Evolutionary conservation across 139 green algal genomes (phyloP).

Genomic region (Zygnema circumcarinatum): DNA sequence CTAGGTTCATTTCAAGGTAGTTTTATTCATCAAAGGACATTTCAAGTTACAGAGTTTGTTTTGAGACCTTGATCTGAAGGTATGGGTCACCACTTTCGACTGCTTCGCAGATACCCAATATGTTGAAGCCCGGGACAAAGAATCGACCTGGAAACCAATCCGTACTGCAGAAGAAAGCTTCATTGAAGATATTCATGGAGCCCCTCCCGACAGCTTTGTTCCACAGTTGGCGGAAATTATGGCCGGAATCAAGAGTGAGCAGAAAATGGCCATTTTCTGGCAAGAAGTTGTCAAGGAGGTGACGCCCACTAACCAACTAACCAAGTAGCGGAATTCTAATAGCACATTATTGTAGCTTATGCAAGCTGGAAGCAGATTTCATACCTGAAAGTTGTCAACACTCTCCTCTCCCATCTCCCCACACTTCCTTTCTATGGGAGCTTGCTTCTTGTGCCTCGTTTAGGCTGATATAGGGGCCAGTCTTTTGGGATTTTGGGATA

Average conservation of each 20-base stretch:
- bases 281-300: constrained; percentile 42
- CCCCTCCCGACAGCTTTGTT: constrained; percentile 53
- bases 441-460: too few species aligned
- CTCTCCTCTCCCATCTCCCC: too few species aligned
- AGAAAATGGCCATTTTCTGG: constrained; percentile 60
- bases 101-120: neutral
- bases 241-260: constrained; percentile 52
- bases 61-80: too few species aligned
- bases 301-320: too few species aligned
- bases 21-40: too few species aligned
- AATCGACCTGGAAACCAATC: neutral
- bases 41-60: too few species aligned
- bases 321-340: neutral
- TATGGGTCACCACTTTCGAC: too few species aligned
- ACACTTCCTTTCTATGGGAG: too few species aligned
- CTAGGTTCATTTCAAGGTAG: too few species aligned
- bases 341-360: too few species aligned
- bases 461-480: too few species aligned
- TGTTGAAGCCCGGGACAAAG: neutral
- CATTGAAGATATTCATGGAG: constrained; percentile 53
- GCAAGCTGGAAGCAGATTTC: too few species aligned
- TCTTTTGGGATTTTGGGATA: neutral
- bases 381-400: neutral
- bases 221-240: constrained; percentile 58
- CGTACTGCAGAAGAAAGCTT: neutral